Percentiles rank a stretch among this genome's conserved stretches.
These are phyloP conservation scores for Kentomonas sorsogonicus DNA, from an alignment of 208 protist species.

Conservation along the genomic window DNA sequence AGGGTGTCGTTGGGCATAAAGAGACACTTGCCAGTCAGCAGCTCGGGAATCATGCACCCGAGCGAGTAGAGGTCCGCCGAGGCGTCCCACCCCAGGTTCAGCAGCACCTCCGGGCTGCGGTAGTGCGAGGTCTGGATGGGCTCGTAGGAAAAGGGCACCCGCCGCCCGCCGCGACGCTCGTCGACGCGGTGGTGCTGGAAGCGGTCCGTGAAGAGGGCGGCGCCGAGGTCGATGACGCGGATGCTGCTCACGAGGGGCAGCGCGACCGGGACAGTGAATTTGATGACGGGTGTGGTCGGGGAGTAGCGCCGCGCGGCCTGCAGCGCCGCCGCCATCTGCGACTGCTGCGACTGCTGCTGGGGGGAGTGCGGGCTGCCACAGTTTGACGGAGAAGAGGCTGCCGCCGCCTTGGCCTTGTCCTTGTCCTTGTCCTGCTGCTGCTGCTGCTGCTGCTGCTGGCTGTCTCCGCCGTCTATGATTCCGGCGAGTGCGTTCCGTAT, in stretches of 20 bases:
- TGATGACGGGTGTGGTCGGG: too few relatives aligned
- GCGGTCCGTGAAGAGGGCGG: conserved; percentile 42
- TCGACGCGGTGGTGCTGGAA: conserved; percentile 34
- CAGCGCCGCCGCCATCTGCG: too few relatives aligned
- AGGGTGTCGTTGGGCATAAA: conserved; percentile 71
- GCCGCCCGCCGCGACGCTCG: too few relatives aligned
- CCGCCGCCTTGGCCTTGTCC: too few relatives aligned
- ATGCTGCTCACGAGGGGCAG: conserved; percentile 60
- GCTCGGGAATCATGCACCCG: conserved; percentile 78
- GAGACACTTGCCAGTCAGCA: conserved; percentile 65
- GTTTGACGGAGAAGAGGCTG: too few relatives aligned
- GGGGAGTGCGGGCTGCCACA: too few relatives aligned
- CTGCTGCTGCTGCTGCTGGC: too few relatives aligned
- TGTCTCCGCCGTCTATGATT: too few relatives aligned
- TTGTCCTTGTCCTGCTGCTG: too few relatives aligned
- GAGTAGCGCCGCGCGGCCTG: too few relatives aligned
- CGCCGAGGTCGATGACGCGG: conserved; percentile 73
- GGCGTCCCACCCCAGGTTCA: conserved; percentile 59
- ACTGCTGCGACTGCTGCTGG: too few relatives aligned
- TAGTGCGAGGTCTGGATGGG: conserved; percentile 81
- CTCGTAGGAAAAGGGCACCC: conserved; percentile 52
- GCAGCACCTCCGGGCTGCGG: conserved; percentile 70
- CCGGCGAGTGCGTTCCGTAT: too few relatives aligned
- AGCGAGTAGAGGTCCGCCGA: conserved; percentile 76
- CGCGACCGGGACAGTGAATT: conserved; percentile 28